Evolutionary conservation across 495 filamentous ascomycete genomes (phyloP), one percentile per base, ranked within the genome.

Genomic region (Penicillium longicatenatum): DNA sequence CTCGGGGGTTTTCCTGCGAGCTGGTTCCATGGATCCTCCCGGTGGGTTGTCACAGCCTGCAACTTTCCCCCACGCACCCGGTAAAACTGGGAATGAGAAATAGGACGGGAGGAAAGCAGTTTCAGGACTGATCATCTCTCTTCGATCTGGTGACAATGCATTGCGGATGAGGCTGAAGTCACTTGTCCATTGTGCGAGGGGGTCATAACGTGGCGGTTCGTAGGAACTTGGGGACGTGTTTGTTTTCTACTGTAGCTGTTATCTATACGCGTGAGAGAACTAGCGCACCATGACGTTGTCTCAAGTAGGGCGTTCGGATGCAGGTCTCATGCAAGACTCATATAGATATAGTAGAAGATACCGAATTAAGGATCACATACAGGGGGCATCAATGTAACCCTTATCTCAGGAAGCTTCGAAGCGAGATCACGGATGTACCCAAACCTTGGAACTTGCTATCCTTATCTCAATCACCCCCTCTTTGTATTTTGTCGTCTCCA

Each of bases 1-100:
- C 33, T 46, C 39, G 35, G 47, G 43, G 45, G 44, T 43, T 49
- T 44, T 41, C 52, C 35, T 42, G 43, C 41, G 47, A 52, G 47
- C 59, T 51, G 49, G 49, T 57, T 61, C 59, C 59, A 61, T 61
- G 59, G 59, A 41, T 46, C 45, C 45, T 47, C 41, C 14, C n/a
- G 26, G 47, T 35, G 24, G 26, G 35, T 43, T 59, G 26, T 60
- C 41, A 35, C 52, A 60, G 52, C 41, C 59, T 62, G 50, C 54
- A 31, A 58, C 54, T 43, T 50, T 54, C 41, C 44, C 53, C 55
- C 50, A n/a, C n/a, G n/a, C 50, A 49, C 19, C 54, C 47, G 35
- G 47, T 61, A 53, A 60, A 59, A 55, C 50, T 62, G 31, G 44
- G 47, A 46, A 35, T 46, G 26, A 37, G 43, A 17, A 47, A 17